These are phyloP conservation scores for Chaetomiaceae sp. DNA, from an alignment of 2,329 filamentous ascomycete species.

Conservation along the genomic window DNA sequence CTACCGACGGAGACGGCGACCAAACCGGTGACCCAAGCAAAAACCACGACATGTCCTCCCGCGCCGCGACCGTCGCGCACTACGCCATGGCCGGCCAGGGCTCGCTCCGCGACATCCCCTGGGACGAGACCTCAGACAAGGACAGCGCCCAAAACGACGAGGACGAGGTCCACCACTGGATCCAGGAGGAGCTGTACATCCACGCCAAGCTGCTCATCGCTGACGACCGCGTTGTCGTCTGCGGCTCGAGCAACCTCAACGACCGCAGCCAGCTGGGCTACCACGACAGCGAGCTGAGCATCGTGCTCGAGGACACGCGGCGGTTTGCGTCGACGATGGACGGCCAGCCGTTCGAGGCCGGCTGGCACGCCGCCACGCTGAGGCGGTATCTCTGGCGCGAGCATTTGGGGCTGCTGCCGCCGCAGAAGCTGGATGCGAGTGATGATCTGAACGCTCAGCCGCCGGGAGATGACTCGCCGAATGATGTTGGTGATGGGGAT, in stretches of 20 bases:
- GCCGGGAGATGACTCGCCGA: conserved; percentile 60
- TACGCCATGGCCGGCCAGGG: conserved; percentile 70
- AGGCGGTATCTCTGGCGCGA: conserved; percentile 84
- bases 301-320: conserved; percentile 82
- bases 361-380: conserved; percentile 76
- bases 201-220: conserved; percentile 88
- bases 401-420: conserved; percentile 74
- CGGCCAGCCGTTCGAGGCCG: conserved; percentile 69
- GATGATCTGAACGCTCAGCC: conserved; percentile 70
- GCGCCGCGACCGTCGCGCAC: conserved; percentile 58
- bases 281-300: conserved; percentile 86
- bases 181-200: conserved; percentile 94
- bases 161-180: conserved; percentile 78
- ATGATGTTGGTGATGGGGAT: conserved; percentile 57
- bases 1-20: conserved; percentile 32
- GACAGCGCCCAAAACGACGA: too few species aligned
- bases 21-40: too few species aligned
- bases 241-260: conserved; percentile 86
- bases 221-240: conserved; percentile 80
- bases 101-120: conserved; percentile 62
- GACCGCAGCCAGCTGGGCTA: conserved; percentile 82
- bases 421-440: conserved; percentile 64
- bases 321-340: conserved; percentile 70
- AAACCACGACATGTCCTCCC: too few species aligned
- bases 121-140: too few species aligned